These are phyloP conservation scores for Globisporangium barbulae DNA, from an alignment of 352 stramenopile species.

Conservation along the genomic window DNA sequence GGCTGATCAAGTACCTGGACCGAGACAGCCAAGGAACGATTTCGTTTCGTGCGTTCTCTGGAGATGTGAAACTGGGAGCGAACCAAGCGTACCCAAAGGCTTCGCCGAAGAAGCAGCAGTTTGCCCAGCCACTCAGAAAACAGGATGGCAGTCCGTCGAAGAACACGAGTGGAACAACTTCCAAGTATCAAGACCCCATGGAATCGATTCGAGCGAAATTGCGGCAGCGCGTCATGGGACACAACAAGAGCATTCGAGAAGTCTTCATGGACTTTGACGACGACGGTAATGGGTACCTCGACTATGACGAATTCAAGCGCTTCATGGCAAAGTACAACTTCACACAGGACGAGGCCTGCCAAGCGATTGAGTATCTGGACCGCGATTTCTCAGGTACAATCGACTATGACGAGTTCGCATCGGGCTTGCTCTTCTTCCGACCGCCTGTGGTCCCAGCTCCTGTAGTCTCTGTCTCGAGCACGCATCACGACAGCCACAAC, in stretches of 20 bases:
- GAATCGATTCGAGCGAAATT: constrained; percentile 53
- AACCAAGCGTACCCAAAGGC: constrained; percentile 45
- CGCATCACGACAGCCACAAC: not conserved
- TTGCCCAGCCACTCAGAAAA: constrained; percentile 31
- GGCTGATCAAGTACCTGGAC: constrained; percentile 45
- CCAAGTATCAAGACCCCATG: constrained; percentile 34
- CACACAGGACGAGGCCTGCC: constrained; percentile 34
- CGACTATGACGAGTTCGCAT: constrained; percentile 73
- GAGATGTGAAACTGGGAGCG: constrained; percentile 28
- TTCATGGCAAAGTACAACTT: constrained; percentile 71
- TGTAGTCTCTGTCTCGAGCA: not conserved
- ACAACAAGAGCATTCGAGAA: constrained; percentile 73
- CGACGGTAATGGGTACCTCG: constrained; percentile 53
- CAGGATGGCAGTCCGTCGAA: constrained; percentile 16
- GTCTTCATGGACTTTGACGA: constrained; percentile 67
- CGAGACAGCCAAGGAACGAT: constrained; percentile 32
- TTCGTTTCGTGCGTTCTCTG: constrained; percentile 55
- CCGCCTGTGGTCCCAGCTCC: constrained; percentile 21
- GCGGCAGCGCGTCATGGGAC: constrained; percentile 57
- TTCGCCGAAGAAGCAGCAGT: constrained; percentile 41
- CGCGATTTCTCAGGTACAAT: constrained; percentile 57
- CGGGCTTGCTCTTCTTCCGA: constrained; percentile 61
- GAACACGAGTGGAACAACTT: constrained; percentile 6
- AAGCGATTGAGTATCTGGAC: constrained; percentile 53
- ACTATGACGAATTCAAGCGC: constrained; percentile 63